Conservation (phyloP, 2,329 filamentous ascomycete species). For the Alternaria dauci region DNA sequence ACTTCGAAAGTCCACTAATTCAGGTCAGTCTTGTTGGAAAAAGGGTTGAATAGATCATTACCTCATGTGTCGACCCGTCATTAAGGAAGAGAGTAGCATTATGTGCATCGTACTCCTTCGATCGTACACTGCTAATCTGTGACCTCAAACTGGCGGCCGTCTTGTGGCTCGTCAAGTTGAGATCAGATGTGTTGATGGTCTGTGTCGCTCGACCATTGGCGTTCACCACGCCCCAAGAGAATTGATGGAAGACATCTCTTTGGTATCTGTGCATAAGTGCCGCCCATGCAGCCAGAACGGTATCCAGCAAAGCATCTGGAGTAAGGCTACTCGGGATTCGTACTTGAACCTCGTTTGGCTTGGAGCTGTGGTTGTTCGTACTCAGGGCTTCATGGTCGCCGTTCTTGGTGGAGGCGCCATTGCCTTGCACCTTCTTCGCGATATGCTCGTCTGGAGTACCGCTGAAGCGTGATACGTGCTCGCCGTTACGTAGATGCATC, state of each 20-base stretch:
- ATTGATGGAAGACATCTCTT: constrained; percentile 41
- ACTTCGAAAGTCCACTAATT: constrained; percentile 44
- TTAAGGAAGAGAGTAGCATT: constrained; percentile 33
- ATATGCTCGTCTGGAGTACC: constrained; percentile 23
- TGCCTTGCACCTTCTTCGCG: constrained; percentile 26
- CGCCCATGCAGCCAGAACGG: constrained; percentile 43
- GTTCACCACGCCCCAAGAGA: constrained; percentile 36
- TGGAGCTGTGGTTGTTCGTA: constrained; percentile 9
- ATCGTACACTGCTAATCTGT: constrained; percentile 24
- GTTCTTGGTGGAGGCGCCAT: constrained; percentile 18
- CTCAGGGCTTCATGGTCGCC: constrained; percentile 3
- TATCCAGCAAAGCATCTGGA: constrained; percentile 28
- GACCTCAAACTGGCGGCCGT: constrained; percentile 25
- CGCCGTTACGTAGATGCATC: constrained; percentile 34
- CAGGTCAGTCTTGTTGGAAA: constrained; percentile 3
- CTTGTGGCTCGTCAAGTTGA: constrained; percentile 27
- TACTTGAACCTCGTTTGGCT: constrained; percentile 29
- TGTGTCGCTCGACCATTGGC: constrained; percentile 19
- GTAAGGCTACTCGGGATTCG: constrained; percentile 16
- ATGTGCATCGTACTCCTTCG: constrained; percentile 20
- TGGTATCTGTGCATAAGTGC: constrained; percentile 44
- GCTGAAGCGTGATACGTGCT: constrained; percentile 26
- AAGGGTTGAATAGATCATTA: constrained; percentile 10
- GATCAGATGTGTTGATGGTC: constrained; percentile 24
- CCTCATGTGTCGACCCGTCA: constrained; percentile 43